Percentiles rank a stretch among this genome's conserved stretches.
phyloP scores from a whole-genome alignment of 2,329 filamentous ascomycete species.

The Fusarium sulawesiense region DNA sequence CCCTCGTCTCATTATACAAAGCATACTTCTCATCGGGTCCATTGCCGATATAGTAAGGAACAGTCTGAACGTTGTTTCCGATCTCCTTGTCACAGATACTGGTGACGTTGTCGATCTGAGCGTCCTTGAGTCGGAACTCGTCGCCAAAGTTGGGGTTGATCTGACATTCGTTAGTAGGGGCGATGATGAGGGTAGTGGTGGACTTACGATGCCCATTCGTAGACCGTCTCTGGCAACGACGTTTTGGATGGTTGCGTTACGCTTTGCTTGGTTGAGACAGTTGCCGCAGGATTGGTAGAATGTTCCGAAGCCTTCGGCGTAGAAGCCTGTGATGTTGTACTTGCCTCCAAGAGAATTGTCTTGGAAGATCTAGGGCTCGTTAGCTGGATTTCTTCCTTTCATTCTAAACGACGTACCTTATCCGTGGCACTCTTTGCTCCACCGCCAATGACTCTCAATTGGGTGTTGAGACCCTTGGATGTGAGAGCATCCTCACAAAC shows the following conservation, averaged over 20 bases:
- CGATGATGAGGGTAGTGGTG: accelerated
- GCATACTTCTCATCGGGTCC: constrained; percentile 48
- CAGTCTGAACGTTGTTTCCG: constrained; percentile 46
- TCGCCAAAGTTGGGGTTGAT: constrained; percentile 49
- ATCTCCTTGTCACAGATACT: constrained; percentile 47
- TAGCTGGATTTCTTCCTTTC: no score
- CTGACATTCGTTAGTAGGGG: not conserved
- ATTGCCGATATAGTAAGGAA: constrained; percentile 42
- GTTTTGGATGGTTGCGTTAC: constrained; percentile 47
- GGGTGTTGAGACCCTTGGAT: constrained; percentile 47
- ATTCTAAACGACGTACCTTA: constrained; percentile 27
- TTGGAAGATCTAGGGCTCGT: constrained; percentile 41
- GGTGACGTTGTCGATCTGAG: constrained; percentile 43
- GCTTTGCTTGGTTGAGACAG: constrained; percentile 46
- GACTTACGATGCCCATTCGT: constrained; percentile 43
- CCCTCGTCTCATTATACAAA: constrained; percentile 45
- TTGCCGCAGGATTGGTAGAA: constrained; percentile 48
- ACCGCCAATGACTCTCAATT: constrained; percentile 46
- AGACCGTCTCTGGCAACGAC: constrained; percentile 43
- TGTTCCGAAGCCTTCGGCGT: constrained; percentile 46
- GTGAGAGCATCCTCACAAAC: constrained; percentile 48
- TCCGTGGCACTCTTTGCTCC: constrained; percentile 47
- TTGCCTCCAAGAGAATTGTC: constrained; percentile 48
- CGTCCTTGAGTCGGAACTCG: constrained; percentile 46
- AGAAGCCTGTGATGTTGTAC: constrained; percentile 49